Evolutionary conservation across 768 basidiomycete species (phyloP).

Genomic region (Tylopilus cervinicoccineus): DNA sequence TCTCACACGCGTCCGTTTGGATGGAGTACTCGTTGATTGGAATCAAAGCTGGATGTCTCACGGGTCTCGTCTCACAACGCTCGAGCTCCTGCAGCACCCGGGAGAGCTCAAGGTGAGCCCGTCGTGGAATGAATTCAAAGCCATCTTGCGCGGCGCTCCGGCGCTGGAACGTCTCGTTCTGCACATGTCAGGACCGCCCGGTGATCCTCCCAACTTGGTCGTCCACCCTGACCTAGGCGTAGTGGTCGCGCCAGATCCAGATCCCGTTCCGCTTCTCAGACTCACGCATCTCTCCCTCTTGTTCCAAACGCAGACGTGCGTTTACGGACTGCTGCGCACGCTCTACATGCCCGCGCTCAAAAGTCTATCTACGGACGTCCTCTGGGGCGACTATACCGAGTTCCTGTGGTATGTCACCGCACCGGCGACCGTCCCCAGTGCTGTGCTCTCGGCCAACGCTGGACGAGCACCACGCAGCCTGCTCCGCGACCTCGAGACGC

Average conservation of each 20-base stretch:
- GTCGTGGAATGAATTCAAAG: constrained; percentile 45
- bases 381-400: constrained; percentile 36
- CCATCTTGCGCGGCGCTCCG: constrained; percentile 49
- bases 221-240: constrained; percentile 21
- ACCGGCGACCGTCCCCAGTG: constrained; percentile 6
- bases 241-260: too few species aligned
- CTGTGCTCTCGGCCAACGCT: constrained; percentile 33
- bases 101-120: constrained; percentile 60
- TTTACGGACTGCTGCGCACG: too few species aligned
- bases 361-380: too few species aligned
- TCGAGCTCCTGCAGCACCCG: constrained; percentile 63
- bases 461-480: constrained; percentile 26
- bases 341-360: too few species aligned
- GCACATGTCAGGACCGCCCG: constrained; percentile 48
- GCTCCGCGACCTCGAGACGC: constrained; percentile 43
- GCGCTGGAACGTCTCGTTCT: constrained; percentile 49
- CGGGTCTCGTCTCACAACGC: constrained; percentile 34
- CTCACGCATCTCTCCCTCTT: too few species aligned
- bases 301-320: too few species aligned
- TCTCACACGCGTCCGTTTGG: constrained; percentile 44
- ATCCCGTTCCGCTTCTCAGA: too few species aligned
- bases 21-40: constrained; percentile 70
- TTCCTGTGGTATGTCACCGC: constrained; percentile 39
- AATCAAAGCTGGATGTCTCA: constrained; percentile 29
- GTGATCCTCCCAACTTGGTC: constrained; percentile 36